Evolutionary conservation across 2,329 filamentous ascomycete genomes (phyloP).

Genomic region (Paecilomyces dactylethromorphus): DNA sequence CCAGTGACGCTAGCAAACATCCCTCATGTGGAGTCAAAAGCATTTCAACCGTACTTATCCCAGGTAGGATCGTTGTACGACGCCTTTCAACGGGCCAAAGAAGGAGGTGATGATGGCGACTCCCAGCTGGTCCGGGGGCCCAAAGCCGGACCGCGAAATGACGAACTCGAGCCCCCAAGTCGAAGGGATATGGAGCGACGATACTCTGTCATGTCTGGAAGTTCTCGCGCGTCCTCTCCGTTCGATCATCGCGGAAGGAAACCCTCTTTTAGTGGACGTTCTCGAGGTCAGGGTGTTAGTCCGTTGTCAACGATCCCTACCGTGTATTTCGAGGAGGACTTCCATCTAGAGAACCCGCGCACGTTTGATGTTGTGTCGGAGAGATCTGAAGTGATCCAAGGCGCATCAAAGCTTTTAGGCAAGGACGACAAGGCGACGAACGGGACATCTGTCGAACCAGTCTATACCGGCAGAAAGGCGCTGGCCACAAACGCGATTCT

Average conservation of each 20-base stretch:
- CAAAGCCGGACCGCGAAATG: slow-evolving; percentile 35
- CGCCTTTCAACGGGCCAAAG: slow-evolving; percentile 76
- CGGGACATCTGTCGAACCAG: slow-evolving; percentile 52
- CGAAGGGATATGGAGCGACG: slow-evolving; percentile 35
- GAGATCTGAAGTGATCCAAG: slow-evolving; percentile 86
- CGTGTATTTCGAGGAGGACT: slow-evolving; percentile 92
- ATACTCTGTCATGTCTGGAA: slow-evolving; percentile 35
- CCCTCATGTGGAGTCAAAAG: slow-evolving; percentile 67
- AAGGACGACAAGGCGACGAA: slow-evolving; percentile 53
- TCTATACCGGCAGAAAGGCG: slow-evolving; percentile 61
- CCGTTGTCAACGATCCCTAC: slow-evolving; percentile 85
- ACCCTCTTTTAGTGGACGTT: slow-evolving; percentile 47
- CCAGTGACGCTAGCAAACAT: slow-evolving; percentile 89
- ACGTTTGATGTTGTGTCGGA: slow-evolving; percentile 97
- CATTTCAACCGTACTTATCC: slow-evolving; percentile 76
- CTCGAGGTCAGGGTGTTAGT: slow-evolving; percentile 64
- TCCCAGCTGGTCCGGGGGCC: slow-evolving; percentile 40
- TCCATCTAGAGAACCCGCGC: slow-evolving; percentile 89
- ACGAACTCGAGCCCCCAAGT: slow-evolving; percentile 43
- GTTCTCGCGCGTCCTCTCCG: slow-evolving; percentile 39
- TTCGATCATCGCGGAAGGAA: slow-evolving; percentile 42
- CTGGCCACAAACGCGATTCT: slow-evolving; percentile 94
- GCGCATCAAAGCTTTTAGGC: slow-evolving; percentile 46
- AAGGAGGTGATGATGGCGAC: slow-evolving; percentile 61
- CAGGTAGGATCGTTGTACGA: slow-evolving; percentile 86